Base-by-base conservation (phyloP, 2,329 filamentous ascomycete species). In the Fusarium mangiferae region DNA sequence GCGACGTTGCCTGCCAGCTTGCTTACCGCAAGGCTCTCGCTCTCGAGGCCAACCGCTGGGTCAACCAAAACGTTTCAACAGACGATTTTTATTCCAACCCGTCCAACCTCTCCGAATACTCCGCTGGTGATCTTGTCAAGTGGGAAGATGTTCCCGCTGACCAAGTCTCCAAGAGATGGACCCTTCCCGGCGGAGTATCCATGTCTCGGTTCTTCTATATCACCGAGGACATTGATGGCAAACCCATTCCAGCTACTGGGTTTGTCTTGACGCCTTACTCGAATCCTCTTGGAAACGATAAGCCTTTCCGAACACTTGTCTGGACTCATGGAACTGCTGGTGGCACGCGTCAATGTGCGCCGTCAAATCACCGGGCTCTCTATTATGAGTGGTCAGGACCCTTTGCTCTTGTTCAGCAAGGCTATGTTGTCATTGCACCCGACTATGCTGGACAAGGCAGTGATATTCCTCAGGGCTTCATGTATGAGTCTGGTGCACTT, bases 281-380 rank as follows among this genome's bases (percentile, higher is more conserved):
- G 0, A 70, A 70, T 22, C 68, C 68, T 3, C 66, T 70, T 4
- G 68, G 66, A 4, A 28, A 54, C 4, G 46, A 70, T 4, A 70
- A 70, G 7, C 68, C 68, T 7, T 66, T 70, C 33, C 61, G 68
- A 1, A 70, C 68, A 9, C 6, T 70, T 6, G 66, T 70, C 3
- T 70, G 68, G 66, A 60, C 66, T 8, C 68, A 70, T 7, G 68
- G 68, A 42, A 70, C 68, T 3, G 68, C 68, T 6, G 68, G 66
- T 6, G 48, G 15, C 5, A 70, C 60, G 7, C 64, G 67, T 11
- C 57, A 70, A 18, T 70, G 68, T 10, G 68, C 68, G 5, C 68
- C 68, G 1, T 56, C 60, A 5, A 70, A 70, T 30, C 68, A 70
- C 3, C 48, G 55, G 0, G 44, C 38, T 5, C 49, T 70, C 0